Base-by-base conservation (phyloP, 345 rosid species). In the Pelargonium nanum region DNA sequence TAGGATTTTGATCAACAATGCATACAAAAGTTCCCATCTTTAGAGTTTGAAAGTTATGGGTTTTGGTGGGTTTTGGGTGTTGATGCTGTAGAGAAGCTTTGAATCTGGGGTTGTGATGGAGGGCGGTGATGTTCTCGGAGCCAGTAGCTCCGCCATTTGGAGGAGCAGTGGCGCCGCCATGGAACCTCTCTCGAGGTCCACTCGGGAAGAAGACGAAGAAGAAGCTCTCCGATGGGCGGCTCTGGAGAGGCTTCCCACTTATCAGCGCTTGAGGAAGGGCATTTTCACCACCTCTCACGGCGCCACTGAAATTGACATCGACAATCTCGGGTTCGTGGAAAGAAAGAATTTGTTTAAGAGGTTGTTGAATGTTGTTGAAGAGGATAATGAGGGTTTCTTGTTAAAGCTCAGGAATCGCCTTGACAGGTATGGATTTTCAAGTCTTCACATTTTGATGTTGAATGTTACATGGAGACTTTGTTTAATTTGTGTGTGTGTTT, bases 171-270 rank as follows among this genome's bases (percentile, higher is more conserved):
- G 16, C 48, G 15, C 3, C 15, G 48, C 48, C 48, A 30, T 30
- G 40, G 40, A 30, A 30, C 9, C 40, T 30, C 10, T 30, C 9
- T 30, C 40, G 40, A 28, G n/a, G n/a, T n/a, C n/a, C n/a, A n/a
- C n/a, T n/a, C n/a, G 79, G 20, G 79, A 73, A 0, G 85, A 76
- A 59, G 85, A 83, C 16, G 83, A 78, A 19, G 85, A 83, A 40
- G 83, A 78, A 34, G 85, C 85, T 25, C 71, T 76, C n/a, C 67
- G 34, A 57, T 83, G 85, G 85, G 85, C 83, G 10, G 88, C 85
- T 4, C 67, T 83, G 0, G 85, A 83, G 76, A 77, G 57, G 64
- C 72, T 83, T 12, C 88, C 88, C 0, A 83, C 88, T 19, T 68
- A 55, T 26, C 71, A 69, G 44, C 73, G 83, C 19, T 58, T 77